Evolutionary conservation across 106 monocot species (phyloP), one percentile per base, ranked within the genome.

Genomic region (Platanthera guangdongensis): DNA sequence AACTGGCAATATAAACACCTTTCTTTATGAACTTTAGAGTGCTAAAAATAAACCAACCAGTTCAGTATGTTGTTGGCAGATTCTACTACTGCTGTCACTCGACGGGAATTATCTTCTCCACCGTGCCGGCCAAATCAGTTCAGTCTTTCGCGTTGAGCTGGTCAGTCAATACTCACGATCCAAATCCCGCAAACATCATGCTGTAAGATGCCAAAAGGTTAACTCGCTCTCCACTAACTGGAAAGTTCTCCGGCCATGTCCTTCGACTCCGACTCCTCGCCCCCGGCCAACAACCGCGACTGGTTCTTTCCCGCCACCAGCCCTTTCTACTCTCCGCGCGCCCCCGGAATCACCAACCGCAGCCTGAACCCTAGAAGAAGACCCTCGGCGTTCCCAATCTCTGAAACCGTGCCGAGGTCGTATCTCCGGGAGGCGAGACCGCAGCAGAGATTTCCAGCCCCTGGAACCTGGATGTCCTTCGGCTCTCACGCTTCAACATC

Each of bases 231-330:
- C 6, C 59, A 59, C 6, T 59, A 18, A n/a, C 59, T 5, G 59
- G 59, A 57, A 47, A 50, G 45, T n/a, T 48, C 18, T 49, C 19
- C 21, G 50, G 72, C 51, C 18, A 85, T 85, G 85, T 67, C 82
- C 18, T 39, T 63, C 14, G 85, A 85, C 12, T 76, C 85, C 11
- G 76, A 78, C 48, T 11, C 77, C 1, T 74, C 88, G 10, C 77
- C 85, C 32, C 77, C 79, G 11, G 51, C 76, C 13, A 4, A 32
- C 51, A 71, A 78, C 82, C 80, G 88, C 8, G 89, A 89, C 67
- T 89, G 89, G 89, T 86, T 86, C 78, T 89, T 89, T 78, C 82
- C 70, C 53, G 76, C 30, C 62, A 63, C 21, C 74, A 51, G 65
- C 76, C 79, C 51, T 10, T 63, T 22, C 78, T 84, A 72, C 83